Evolutionary conservation across 805 yeast genomes (phyloP), one percentile per base, ranked within the genome.

Genomic region (Brettanomyces naardenensis): DNA sequence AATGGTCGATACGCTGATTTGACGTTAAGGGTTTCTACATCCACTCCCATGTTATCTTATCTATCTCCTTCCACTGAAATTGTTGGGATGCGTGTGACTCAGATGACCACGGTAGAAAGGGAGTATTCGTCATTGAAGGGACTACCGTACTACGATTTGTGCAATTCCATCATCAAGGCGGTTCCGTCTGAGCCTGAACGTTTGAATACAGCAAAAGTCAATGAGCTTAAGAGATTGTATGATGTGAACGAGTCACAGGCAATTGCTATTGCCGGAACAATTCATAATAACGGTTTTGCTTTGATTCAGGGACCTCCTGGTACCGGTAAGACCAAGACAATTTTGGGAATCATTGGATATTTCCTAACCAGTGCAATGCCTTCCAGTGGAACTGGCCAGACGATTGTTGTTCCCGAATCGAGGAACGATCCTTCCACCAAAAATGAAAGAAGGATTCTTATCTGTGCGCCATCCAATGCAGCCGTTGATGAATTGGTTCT

Each of bases 251-350:
- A 71, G 20, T 90, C 98, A 0, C 99, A 92, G 60, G 97, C 97
- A 0, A 68, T 62, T 22, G 98, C 98, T 0, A 85, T 92, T 41
- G 68, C 80, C 10, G 85, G 87, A 1, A 73, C 95, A 0, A 74
- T 78, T 22, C 57, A 66, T 19, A 65, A 72, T 6, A 66, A 67
- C 1, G 99, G 98, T 0, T 87, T 92, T 53, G 80, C 94, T 0
- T 66, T 92, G 37, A 89, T 92, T 57, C 98, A 92, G 62, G 99
- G 97, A 41, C 99, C 99, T 0, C 99, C 99, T 0, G 99, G 99
- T 59, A 90, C 97, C 0, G 99, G 99, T 66, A 92, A 92, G 58
- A 94, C 99, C 1, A 94, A 90, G 56, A 92, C 99, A 0, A 92
- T 94, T 61, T 58, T 92, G 32, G 97, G 97, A 19, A 80, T 90